Conservation (phyloP, 2,329 filamentous ascomycete genomes). For the Cercospora brassicicola region DNA sequence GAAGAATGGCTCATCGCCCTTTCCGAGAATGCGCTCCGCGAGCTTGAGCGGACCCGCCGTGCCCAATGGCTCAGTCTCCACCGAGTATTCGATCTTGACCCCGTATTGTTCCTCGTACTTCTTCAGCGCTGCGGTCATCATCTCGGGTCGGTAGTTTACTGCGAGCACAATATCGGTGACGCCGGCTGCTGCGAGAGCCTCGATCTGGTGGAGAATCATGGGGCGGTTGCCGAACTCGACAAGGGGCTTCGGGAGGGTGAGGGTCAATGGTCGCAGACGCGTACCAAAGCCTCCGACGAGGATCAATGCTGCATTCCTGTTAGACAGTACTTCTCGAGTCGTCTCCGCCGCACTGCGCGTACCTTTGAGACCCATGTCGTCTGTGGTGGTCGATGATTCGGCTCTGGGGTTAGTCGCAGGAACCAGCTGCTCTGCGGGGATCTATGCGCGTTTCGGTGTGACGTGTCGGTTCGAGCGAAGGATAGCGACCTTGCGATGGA, state of each 20-base stretch:
- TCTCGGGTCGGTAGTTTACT: constrained; percentile 97
- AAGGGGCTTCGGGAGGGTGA: constrained; percentile 94
- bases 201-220: constrained; percentile 98
- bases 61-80: constrained; percentile 92
- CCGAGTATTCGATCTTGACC: constrained; percentile 94
- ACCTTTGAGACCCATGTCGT: constrained; percentile 30
- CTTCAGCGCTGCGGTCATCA: constrained; percentile 91
- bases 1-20: constrained; percentile 94
- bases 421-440: constrained; percentile 17
- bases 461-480: constrained; percentile 16
- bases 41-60: constrained; percentile 95
- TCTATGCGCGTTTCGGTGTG: constrained; percentile 9
- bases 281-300: constrained; percentile 99
- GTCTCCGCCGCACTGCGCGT: constrained; percentile 6
- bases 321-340: constrained; percentile 23
- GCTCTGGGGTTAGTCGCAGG: constrained; percentile 14
- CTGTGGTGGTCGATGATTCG: constrained; percentile 14
- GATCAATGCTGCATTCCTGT: constrained; percentile 73
- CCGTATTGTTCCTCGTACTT: constrained; percentile 94
- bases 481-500: constrained; percentile 36
- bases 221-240: constrained; percentile 99
- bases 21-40: constrained; percentile 85
- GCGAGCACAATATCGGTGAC: constrained; percentile 97
- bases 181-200: constrained; percentile 86
- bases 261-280: constrained; percentile 91